Evolutionary conservation across 371 early-diverging fungal species (phyloP), one percentile per base, ranked within the genome.

Genomic region (Mycotypha africana): DNA sequence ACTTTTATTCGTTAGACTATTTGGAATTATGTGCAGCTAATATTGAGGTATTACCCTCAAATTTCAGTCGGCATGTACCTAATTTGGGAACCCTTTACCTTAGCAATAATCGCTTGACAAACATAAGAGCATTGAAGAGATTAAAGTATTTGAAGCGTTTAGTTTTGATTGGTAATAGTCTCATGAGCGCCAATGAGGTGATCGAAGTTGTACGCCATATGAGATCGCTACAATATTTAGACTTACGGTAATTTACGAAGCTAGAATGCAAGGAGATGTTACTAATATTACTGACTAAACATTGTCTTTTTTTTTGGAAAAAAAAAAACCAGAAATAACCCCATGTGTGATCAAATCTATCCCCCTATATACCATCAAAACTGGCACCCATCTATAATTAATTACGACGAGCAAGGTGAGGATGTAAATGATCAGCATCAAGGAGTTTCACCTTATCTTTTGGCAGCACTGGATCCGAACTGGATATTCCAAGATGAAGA

Each of bases 1-100:
- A 70, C 9, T 80, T 76, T 38, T 70, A 63, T 34, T 60, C 75
- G 9, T n/a, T 78, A 19, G 68, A 73, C 38, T 78, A 78, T 32
- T 49, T 78, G 7, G 78, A 78, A 45, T 30, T 78, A 7, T 71
- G 72, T 40, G 55, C 78, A 2, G 56, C 64, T 16, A 65, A 72
- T 31, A 49, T 78, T 4, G 65, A 73, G 8, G 62, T 60, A 38
- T 45, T 78, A 26, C 78, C 78, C 2, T 14, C 49, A 3, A 56
- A 63, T 4, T 73, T 78, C 49, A 53, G 65, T 3, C 43, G 61
- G 6, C 51, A 64, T 20, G 60, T 75, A 23, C 78, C 78, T 1
- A 70, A 74, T 37, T 58, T 75, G 10, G 57, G 55, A 14, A 67
- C 60, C 0, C 38, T 78, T 12, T 70, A 78, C 36, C 48, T 78